These are phyloP conservation scores for Stephanodiscus triporus DNA, from an alignment of 108 stramenopile genomes.

Conservation along the genomic window DNA sequence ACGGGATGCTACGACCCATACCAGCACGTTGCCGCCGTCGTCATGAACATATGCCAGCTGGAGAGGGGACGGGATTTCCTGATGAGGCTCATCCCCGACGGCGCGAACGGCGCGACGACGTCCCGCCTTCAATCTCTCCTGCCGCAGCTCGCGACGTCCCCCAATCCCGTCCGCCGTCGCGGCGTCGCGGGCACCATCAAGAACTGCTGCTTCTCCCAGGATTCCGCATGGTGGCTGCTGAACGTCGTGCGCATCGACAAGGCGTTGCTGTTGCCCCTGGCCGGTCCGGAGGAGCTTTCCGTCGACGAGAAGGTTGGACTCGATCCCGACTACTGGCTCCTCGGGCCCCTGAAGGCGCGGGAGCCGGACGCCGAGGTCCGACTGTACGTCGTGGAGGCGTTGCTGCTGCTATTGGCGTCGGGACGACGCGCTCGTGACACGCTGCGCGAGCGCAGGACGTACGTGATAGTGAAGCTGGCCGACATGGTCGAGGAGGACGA, in stretches of 20 bases:
- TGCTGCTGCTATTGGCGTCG: slow-evolving; percentile 73
- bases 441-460: slow-evolving; percentile 60
- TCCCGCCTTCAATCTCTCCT: slow-evolving; percentile 65
- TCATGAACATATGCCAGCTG: slow-evolving; percentile 88
- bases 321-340: slow-evolving; percentile 88
- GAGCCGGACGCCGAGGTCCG: slow-evolving; percentile 71
- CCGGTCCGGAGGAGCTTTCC: slow-evolving; percentile 86
- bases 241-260: slow-evolving; percentile 68
- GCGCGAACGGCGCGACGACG: slow-evolving; percentile 9
- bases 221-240: slow-evolving; percentile 85
- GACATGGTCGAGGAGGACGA: slow-evolving; percentile 89
- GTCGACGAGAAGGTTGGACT: slow-evolving; percentile 85
- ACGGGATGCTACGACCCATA: slow-evolving; percentile 69
- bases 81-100: slow-evolving; percentile 53
- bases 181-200: slow-evolving; percentile 85
- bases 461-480: slow-evolving; percentile 81
- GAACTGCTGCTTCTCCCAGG: slow-evolving; percentile 85
- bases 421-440: slow-evolving; percentile 73
- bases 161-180: slow-evolving; percentile 76
- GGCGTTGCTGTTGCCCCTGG: slow-evolving; percentile 67
- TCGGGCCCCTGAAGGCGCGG: slow-evolving; percentile 77
- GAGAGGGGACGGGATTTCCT: slow-evolving; percentile 78
- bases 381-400: slow-evolving; percentile 67
- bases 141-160: slow-evolving; percentile 52
- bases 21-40: slow-evolving; percentile 86